Evolutionary conservation across 2,329 filamentous ascomycete genomes (phyloP), one percentile per base, ranked within the genome.

Genomic region (Aspergillus hortae): DNA sequence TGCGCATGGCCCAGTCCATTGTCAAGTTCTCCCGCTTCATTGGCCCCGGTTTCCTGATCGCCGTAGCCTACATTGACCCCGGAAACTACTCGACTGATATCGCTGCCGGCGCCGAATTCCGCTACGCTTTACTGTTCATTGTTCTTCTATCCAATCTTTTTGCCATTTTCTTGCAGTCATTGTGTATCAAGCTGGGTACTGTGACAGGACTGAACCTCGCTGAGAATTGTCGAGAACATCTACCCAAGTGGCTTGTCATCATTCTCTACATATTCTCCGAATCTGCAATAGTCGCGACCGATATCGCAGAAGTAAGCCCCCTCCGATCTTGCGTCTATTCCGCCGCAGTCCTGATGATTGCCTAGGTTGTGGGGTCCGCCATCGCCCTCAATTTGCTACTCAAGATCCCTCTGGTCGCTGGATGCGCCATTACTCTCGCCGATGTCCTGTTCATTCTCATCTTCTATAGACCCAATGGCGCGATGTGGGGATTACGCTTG

Each of bases 121-220:
- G 67, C 55, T 78, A 73, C 54, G 67, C 68, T 35, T 64, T 77
- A 32, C 64, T 78, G 9, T 78, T 78, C 56, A 71, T 78, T 19
- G 73, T 78, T 30, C 61, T 78, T 7, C 58, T 78, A 51, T 77
- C 75, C 12, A 78, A 78, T 47, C 54, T 78, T 5, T 75, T 78
- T 58, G 76, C 76, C 4, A 75, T 78, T 42, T 71, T 77, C 52
- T 56, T 78, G 42, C 74, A 78, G 59, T 76, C 69, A 7, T 65
- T 79, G 19, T 77, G 75, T 44, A 74, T 78, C 68, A 87, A 87
- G 66, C 77, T 89, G 5, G 86, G 86, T 30, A 86, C 83, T 12
- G 84, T 89, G 56, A 87, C 82, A 1, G 86, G 86, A 2, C 70
- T 87, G 46, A 85, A 88, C 60, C 75, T 89, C 12, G 83, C 86